Conservation (phyloP, 768 basidiomycete species). For the Lactarius sanguifluus region DNA sequence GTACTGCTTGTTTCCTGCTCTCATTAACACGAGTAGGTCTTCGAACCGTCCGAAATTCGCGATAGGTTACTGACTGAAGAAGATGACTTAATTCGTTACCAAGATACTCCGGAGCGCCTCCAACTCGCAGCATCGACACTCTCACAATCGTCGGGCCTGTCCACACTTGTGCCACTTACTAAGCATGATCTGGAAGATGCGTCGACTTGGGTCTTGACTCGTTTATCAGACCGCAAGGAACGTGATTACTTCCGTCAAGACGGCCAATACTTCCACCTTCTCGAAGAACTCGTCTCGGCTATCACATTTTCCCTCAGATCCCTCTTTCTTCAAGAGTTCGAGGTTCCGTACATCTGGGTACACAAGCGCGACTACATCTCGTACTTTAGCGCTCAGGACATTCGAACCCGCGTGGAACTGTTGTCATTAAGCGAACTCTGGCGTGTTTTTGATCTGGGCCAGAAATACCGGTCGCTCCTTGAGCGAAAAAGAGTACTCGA, state of each 20-base stretch:
- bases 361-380: conserved; percentile 91
- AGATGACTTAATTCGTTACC: conserved; percentile 86
- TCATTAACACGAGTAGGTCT: conserved; percentile 61
- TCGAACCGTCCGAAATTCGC: conserved; percentile 95
- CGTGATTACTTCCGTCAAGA: conserved; percentile 69
- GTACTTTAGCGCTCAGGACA: conserved; percentile 69
- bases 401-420: conserved; percentile 63
- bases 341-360: conserved; percentile 94
- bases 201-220: conserved; percentile 84
- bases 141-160: conserved; percentile 61
- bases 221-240: conserved; percentile 68
- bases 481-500: conserved; percentile 67
- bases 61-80: conserved; percentile 87
- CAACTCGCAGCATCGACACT: conserved; percentile 85
- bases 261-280: conserved; percentile 59
- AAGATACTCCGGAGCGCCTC: conserved; percentile 95
- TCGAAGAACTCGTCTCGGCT: conserved; percentile 69
- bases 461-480: conserved; percentile 83
- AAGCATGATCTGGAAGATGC: conserved; percentile 77
- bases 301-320: conserved; percentile 77
- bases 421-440: conserved; percentile 81
- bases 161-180: conserved; percentile 60
- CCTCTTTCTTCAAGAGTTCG: conserved; percentile 84
- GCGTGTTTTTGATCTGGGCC: conserved; percentile 86
- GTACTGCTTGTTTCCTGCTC: conserved; percentile 9